Percentiles rank a stretch among this genome's conserved stretches.
These are phyloP conservation scores for Hymenoscyphus salicellus DNA, from an alignment of 2,329 filamentous ascomycete genomes.

Conservation along the genomic window DNA sequence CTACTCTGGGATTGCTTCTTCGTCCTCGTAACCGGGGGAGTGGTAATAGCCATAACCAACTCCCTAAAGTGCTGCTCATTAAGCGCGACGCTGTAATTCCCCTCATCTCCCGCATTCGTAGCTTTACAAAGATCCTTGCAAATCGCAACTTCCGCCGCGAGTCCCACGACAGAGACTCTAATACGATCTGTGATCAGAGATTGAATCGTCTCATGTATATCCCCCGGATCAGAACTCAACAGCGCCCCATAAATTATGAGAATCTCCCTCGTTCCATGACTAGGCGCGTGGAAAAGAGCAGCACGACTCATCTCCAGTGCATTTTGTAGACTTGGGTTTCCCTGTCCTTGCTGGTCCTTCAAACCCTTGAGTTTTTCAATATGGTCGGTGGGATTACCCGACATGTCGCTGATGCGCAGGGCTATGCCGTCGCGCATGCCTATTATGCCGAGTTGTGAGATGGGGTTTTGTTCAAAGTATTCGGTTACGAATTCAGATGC, in stretches of 20 bases:
- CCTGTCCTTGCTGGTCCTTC: constrained; percentile 64
- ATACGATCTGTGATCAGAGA: constrained; percentile 78
- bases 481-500: constrained; percentile 85
- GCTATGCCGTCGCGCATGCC: constrained; percentile 93
- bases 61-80: constrained; percentile 87
- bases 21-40: constrained; percentile 77
- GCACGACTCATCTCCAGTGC: constrained; percentile 93
- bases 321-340: constrained; percentile 83
- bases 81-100: constrained; percentile 77
- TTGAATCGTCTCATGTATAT: constrained; percentile 87
- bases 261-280: constrained; percentile 89
- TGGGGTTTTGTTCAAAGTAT: constrained; percentile 98
- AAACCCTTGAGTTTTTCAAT: constrained; percentile 70
- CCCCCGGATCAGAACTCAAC: constrained; percentile 85
- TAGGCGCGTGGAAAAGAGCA: constrained; percentile 86
- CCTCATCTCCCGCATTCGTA: constrained; percentile 78
- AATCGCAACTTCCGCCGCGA: constrained; percentile 88
- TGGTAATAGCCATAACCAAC: constrained; percentile 83
- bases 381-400: constrained; percentile 87
- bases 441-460: constrained; percentile 88
- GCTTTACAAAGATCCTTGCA: constrained; percentile 84
- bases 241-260: constrained; percentile 90
- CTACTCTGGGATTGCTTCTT: constrained; percentile 56
- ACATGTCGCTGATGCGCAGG: constrained; percentile 80
- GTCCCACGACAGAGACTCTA: constrained; percentile 81